phyloP scores from a whole-genome alignment of 495 filamentous ascomycete genomes.

The Corynascus novoguineensis region DNA sequence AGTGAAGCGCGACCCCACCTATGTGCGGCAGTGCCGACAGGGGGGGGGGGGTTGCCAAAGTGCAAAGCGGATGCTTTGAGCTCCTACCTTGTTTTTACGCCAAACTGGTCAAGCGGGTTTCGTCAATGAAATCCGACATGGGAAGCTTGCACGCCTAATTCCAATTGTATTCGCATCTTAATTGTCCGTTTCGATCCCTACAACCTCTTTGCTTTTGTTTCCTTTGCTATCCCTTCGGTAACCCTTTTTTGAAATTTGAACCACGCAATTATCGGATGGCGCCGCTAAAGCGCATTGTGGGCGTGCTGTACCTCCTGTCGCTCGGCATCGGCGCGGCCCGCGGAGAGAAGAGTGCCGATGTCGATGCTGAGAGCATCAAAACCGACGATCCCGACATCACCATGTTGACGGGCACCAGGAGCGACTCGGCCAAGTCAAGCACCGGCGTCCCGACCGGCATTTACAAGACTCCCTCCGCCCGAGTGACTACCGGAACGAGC shows the following conservation, averaged over 20 bases:
- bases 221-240: background rate
- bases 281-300: slow-evolving; percentile 10
- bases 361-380: background rate
- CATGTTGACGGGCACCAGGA: slow-evolving; percentile 36
- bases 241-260: background rate
- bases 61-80: background rate
- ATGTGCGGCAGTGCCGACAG: slow-evolving; percentile 17
- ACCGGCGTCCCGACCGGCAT: slow-evolving; percentile 28
- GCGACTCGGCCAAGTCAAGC: slow-evolving; percentile 15
- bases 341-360: slow-evolving; percentile 2
- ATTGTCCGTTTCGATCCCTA: background rate
- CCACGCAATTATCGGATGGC: slow-evolving; percentile 12
- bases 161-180: too few species aligned
- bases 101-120: background rate
- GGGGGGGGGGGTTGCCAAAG: too few species aligned
- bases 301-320: slow-evolving; percentile 15
- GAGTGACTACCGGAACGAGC: slow-evolving; percentile 33
- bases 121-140: background rate
- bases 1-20: background rate
- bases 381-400: slow-evolving; percentile 24
- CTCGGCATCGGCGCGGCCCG: slow-evolving; percentile 7
- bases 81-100: slow-evolving; percentile 11
- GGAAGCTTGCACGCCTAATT: too few species aligned
- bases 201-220: background rate
- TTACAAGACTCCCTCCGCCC: slow-evolving; percentile 36